Percentiles rank a stretch among this genome's conserved stretches.
phyloP scores from a whole-genome alignment of 2,329 filamentous ascomycete species.

The Neodidymelliopsis sp. region DNA sequence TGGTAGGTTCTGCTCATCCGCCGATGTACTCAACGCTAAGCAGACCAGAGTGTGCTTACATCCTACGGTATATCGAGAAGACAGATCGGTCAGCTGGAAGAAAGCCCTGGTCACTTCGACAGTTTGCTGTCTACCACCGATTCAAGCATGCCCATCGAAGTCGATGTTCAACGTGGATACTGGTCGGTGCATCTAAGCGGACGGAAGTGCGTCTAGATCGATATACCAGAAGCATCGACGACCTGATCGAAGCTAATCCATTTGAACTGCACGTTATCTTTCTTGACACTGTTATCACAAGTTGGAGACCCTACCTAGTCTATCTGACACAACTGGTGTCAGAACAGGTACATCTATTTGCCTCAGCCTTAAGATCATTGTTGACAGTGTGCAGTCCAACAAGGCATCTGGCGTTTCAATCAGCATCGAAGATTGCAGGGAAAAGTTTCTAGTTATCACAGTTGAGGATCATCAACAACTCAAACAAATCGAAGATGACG shows the following conservation, averaged over 20 bases:
- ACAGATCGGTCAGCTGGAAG: slow-evolving; percentile 5
- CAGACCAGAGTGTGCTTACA: slow-evolving; percentile 7
- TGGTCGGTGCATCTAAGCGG: slow-evolving; percentile 1
- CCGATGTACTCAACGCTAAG: not conserved
- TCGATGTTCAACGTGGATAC: slow-evolving; percentile 6
- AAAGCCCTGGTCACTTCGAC: slow-evolving; percentile 25
- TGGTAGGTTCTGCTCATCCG: not conserved
- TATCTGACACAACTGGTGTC: slow-evolving; percentile 16
- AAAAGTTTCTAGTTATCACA: slow-evolving; percentile 21
- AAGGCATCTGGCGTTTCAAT: not conserved
- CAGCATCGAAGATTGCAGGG: not conserved
- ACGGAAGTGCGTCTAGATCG: not conserved
- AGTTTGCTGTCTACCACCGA: slow-evolving; percentile 26
- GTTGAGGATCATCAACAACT: slow-evolving; percentile 28
- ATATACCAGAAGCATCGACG: slow-evolving; percentile 1
- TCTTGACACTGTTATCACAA: slow-evolving; percentile 25
- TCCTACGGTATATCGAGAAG: slow-evolving; percentile 4
- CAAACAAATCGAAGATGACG: slow-evolving; percentile 31
- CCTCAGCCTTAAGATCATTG: not conserved
- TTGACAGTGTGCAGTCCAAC: not conserved
- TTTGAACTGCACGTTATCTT: slow-evolving; percentile 37
- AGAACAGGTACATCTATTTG: not conserved
- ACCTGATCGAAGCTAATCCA: slow-evolving; percentile 19
- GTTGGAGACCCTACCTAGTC: slow-evolving; percentile 28
- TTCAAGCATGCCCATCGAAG: slow-evolving; percentile 4